Evolutionary conservation across 768 basidiomycete genomes (phyloP).

Genomic region (Tremella fuciformis): DNA sequence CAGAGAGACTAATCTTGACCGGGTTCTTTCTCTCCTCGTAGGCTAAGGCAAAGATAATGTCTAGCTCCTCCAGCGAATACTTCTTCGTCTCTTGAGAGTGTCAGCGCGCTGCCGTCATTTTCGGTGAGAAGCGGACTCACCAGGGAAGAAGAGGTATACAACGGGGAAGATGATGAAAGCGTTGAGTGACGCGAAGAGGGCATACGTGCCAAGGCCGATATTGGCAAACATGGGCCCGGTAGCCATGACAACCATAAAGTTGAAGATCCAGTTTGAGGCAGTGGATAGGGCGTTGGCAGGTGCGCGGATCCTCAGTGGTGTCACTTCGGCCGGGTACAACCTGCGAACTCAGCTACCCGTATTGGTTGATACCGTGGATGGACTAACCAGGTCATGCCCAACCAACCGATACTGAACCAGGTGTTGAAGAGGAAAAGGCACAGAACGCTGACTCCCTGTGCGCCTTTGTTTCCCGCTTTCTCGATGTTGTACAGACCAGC

Average conservation of each 20-base stretch:
- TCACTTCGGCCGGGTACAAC: slow-evolving; percentile 70
- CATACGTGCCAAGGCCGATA: slow-evolving; percentile 33
- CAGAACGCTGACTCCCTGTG: slow-evolving; percentile 60
- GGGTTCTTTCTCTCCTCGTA: slow-evolving; percentile 23
- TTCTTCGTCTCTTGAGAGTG: neutral
- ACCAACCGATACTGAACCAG: slow-evolving; percentile 68
- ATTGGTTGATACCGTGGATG: neutral
- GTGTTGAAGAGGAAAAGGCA: slow-evolving; percentile 69
- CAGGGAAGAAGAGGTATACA: slow-evolving; percentile 28
- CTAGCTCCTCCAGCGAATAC: slow-evolving; percentile 16
- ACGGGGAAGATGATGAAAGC: slow-evolving; percentile 26
- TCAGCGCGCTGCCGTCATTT: no score
- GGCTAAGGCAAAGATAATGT: slow-evolving; percentile 35
- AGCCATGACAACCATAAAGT: slow-evolving; percentile 27
- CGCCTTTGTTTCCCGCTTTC: slow-evolving; percentile 54
- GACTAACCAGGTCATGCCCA: slow-evolving; percentile 62
- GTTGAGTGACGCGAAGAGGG: slow-evolving; percentile 33
- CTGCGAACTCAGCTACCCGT: neutral
- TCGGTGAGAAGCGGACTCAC: neutral
- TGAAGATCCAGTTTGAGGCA: slow-evolving; percentile 54
- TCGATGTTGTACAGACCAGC: slow-evolving; percentile 58
- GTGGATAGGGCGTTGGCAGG: slow-evolving; percentile 66
- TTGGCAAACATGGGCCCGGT: slow-evolving; percentile 29
- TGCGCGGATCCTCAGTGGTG: slow-evolving; percentile 62
- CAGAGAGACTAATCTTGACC: slow-evolving; percentile 20